phyloP scores from a whole-genome alignment of 805 yeast species.

The Ogataea glucozyma region DNA sequence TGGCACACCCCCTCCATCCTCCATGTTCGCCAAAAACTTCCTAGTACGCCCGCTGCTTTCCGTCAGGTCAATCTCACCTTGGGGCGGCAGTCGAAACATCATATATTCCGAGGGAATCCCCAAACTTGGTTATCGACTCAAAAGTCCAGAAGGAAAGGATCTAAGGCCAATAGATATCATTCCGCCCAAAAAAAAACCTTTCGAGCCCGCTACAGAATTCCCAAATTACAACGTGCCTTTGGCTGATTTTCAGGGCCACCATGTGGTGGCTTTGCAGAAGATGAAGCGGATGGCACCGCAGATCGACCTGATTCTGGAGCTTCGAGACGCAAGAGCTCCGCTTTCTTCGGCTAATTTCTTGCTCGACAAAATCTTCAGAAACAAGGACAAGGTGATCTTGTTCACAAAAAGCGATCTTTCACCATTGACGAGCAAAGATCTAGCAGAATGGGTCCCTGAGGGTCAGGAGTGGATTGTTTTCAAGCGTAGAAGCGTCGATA shows the following conservation, averaged over 20 bases:
- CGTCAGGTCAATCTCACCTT: no score
- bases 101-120: no score
- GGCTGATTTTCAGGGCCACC: conserved; percentile 90
- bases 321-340: conserved; percentile 90
- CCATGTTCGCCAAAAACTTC: no score
- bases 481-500: conserved; percentile 54
- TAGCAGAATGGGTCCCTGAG: conserved; percentile 36
- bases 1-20: no score
- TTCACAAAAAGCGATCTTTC: conserved; percentile 78
- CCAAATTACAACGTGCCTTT: conserved; percentile 70
- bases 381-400: conserved; percentile 58
- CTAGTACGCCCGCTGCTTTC: no score
- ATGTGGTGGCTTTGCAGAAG: conserved; percentile 69
- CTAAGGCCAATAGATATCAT: neutral
- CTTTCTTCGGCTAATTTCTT: conserved; percentile 76
- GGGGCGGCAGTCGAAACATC: no score
- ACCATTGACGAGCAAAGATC: conserved; percentile 35
- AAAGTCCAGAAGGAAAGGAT: neutral
- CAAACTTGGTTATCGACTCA: no score
- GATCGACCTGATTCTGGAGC: conserved; percentile 77
- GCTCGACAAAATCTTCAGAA: conserved; percentile 64
- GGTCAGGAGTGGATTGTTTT: conserved; percentile 37
- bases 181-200: conserved; percentile 27
- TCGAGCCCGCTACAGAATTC: conserved; percentile 69
- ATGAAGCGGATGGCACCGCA: conserved; percentile 74